Base-by-base conservation (phyloP, 495 filamentous ascomycete species). In the Penicillium simplicissimum region DNA sequence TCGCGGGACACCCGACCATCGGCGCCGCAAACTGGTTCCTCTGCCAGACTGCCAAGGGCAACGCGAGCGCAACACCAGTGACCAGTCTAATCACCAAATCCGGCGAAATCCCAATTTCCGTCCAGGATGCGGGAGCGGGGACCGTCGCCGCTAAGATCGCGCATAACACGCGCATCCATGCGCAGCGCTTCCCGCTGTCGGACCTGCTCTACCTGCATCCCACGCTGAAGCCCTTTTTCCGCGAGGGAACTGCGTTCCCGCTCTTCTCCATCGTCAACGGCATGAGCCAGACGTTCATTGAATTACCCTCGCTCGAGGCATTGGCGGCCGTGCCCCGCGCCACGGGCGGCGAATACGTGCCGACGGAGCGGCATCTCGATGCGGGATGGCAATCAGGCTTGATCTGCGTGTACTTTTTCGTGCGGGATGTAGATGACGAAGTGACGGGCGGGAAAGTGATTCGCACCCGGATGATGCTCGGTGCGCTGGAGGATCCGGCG, bases 1-100 rank as follows among this genome's bases (percentile, higher is more conserved):
- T 92, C 64, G 89, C 90, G 0, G 90, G 90, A 9, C 90, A 93
- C 70, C 90, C 90, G 0, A 92, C 88, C 45, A 85, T 94, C 61
- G 90, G 90, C 55, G 80, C 87, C 2, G 84, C 87, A 3, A 81
- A 81, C 51, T 84, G 87, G 77, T 74, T 75, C 60, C 62, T 79
- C 1, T 61, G 58, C 17, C 68, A 74, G 14, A 66, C 71, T 34
- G 61, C 69, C 6, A 40, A 69, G 66, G 62, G 65, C 17, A 56
- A 58, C 14, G 45, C 69, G 64, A 74, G 78, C 34, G 66, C 74
- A 19, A 74, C 73, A 4, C 48, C 9, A 15, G 1, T 53, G 5
- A 53, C 51, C 33, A 53, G 51, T n/a, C 76, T 89, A 9, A 58
- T 79, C 23, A 87, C 86, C 42, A 89, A 88, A 57, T 87, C 90